Conservation (phyloP, 2,329 filamentous ascomycete species). For the Sporothrix schenckii region DNA sequence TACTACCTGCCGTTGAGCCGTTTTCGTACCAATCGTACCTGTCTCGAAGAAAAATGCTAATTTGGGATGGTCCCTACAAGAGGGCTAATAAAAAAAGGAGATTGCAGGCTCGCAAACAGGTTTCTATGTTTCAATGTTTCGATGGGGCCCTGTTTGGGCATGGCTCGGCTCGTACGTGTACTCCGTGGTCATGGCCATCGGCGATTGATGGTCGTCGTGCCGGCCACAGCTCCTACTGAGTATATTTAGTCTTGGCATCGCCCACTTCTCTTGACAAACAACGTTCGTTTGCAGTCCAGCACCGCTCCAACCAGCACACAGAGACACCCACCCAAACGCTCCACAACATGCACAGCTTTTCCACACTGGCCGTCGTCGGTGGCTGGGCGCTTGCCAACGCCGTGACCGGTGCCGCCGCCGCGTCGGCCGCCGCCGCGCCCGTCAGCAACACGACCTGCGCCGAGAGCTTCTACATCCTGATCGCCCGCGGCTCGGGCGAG, state of each 20-base stretch:
- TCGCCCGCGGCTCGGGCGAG: constrained; percentile 3
- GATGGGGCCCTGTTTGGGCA: background rate
- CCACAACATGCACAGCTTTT: background rate
- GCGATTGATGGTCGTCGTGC: background rate
- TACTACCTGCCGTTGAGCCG: background rate
- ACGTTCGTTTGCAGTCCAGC: background rate
- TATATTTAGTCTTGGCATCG: background rate
- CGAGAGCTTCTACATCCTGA: background rate
- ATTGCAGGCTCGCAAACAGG: background rate
- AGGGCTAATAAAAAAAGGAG: background rate
- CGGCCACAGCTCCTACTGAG: background rate
- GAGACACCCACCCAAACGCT: no score
- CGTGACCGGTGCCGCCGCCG: background rate
- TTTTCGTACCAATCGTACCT: constrained; percentile 8
- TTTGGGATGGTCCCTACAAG: background rate
- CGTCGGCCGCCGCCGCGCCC: background rate
- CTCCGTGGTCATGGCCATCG: no score
- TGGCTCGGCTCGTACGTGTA: no score
- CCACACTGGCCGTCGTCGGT: background rate
- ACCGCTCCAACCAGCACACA: background rate
- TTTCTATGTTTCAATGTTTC: background rate
- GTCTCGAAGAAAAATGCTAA: background rate
- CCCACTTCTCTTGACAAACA: background rate
- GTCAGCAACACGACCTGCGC: constrained; percentile 13
- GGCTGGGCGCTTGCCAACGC: background rate